phyloP scores from a whole-genome alignment of 129 eudicot species.

The Pseudognaphalium luteoalbum region DNA sequence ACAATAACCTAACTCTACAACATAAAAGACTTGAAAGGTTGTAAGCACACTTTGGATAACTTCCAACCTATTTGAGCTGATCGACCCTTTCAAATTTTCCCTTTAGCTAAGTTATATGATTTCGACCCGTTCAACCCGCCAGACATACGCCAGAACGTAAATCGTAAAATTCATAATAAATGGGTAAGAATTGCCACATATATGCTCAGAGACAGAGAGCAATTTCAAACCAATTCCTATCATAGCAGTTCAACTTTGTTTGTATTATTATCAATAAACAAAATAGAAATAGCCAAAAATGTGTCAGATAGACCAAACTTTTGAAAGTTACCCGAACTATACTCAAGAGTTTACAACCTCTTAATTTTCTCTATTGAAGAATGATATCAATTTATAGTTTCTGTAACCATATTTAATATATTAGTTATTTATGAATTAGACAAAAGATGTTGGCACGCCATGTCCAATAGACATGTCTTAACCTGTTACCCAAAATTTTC shows the following conservation, averaged over 20 bases:
- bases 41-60: not conserved
- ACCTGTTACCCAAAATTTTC: not conserved
- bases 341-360: constrained; percentile 1
- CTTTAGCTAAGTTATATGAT: not conserved
- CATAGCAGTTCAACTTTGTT: not conserved
- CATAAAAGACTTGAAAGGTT: not conserved
- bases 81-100: not conserved
- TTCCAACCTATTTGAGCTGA: not conserved
- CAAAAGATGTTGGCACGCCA: not conserved
- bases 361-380: not conserved
- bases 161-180: not conserved
- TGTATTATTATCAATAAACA: not conserved
- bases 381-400: not conserved
- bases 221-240: not conserved
- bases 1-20: not conserved
- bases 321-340: not conserved
- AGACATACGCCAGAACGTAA: not conserved
- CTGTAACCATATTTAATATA: not conserved
- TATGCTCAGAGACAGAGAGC: not conserved
- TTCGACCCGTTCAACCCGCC: not conserved
- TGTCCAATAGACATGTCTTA: not conserved
- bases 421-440: not conserved
- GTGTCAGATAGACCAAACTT: not conserved
- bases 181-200: not conserved
- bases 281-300: not conserved